A percentile compares a stretch with the other conserved stretches of the same genome.
These are phyloP conservation scores for Psidium friedrichsthalianum DNA, from an alignment of 345 rosid genomes.

Conservation along the genomic window DNA sequence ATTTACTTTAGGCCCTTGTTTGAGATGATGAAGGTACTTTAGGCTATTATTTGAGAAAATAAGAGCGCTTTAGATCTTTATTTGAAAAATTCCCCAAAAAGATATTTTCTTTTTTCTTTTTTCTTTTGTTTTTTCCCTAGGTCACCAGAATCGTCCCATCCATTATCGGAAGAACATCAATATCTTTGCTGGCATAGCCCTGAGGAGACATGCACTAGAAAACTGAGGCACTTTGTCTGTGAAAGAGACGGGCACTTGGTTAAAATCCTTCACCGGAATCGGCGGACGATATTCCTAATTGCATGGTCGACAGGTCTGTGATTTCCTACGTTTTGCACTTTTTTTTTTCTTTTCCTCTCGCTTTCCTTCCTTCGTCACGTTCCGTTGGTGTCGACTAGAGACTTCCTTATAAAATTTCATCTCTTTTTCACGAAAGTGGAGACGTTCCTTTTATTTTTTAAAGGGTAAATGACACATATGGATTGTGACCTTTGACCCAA, in stretches of 20 bases:
- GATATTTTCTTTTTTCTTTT: no score
- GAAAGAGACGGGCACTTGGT: background rate
- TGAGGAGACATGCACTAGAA: background rate
- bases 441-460: background rate
- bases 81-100: no score
- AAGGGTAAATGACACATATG: no score
- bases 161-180: background rate
- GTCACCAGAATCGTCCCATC: background rate
- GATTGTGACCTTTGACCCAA: no score
- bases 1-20: no score
- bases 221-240: background rate
- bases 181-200: background rate
- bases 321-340: background rate
- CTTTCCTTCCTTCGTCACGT: background rate
- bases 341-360: background rate
- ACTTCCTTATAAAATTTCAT: background rate
- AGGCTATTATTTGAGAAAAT: no score
- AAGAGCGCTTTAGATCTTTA: no score
- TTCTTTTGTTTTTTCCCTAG: background rate
- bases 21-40: no score
- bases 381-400: background rate
- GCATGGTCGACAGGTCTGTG: background rate
- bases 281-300: background rate
- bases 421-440: background rate
- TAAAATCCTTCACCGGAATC: background rate